phyloP scores from a whole-genome alignment of 2,329 filamentous ascomycete genomes.

The Nigrospora sphaerica region DNA sequence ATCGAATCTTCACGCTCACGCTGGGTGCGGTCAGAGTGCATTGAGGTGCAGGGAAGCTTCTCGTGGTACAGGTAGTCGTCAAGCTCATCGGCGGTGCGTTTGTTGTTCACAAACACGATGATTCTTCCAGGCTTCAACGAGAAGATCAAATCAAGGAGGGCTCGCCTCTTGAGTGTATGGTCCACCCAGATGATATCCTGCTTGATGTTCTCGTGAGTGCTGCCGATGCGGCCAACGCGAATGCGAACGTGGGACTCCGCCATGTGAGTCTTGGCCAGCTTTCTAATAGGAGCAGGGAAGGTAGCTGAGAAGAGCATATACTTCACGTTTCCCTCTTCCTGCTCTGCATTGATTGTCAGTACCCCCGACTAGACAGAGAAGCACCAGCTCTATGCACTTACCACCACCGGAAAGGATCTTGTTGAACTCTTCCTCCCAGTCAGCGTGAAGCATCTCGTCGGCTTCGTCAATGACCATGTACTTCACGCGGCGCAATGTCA shows the following conservation, averaged over 20 bases:
- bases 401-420: conserved; percentile 76
- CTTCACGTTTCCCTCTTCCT: conserved; percentile 63
- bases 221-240: conserved; percentile 80
- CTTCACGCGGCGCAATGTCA: conserved; percentile 70
- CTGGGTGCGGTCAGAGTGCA: conserved; percentile 83
- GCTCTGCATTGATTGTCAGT: conserved; percentile 40
- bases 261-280: conserved; percentile 71
- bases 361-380: background rate
- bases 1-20: conserved; percentile 87
- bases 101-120: conserved; percentile 84
- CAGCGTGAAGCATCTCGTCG: conserved; percentile 77
- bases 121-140: conserved; percentile 67
- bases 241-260: conserved; percentile 69
- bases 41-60: conserved; percentile 75
- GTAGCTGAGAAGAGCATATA: conserved; percentile 92
- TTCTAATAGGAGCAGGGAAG: conserved; percentile 73
- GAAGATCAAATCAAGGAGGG: conserved; percentile 65
- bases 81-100: conserved; percentile 69
- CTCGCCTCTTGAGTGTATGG: conserved; percentile 58
- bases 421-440: conserved; percentile 72
- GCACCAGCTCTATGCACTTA: conserved; percentile 33
- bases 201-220: conserved; percentile 73
- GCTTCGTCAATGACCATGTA: conserved; percentile 88
- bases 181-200: conserved; percentile 69
- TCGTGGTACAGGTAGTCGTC: conserved; percentile 85